Percentiles rank a stretch among this genome's conserved stretches.
phyloP scores from a whole-genome alignment of 305 asterid genomes.

The Fraxinus paxiana region DNA sequence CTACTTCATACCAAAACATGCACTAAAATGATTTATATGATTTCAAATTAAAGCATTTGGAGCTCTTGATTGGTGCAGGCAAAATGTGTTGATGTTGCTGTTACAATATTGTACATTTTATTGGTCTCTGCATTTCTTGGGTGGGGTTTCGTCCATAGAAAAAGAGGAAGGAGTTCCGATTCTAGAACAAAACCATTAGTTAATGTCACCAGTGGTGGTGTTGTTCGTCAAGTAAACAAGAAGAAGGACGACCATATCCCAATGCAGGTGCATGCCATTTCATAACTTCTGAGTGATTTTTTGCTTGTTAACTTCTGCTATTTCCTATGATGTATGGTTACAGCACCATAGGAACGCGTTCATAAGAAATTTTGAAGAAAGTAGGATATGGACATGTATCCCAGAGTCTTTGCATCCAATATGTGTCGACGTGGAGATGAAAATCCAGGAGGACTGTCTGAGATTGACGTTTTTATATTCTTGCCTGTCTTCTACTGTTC shows the following conservation, averaged over 20 bases:
- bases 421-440: not conserved
- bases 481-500: not conserved
- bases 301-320: not conserved
- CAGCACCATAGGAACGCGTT: not conserved
- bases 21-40: not conserved
- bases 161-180: constrained; percentile 41
- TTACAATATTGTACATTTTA: constrained; percentile 62
- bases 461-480: not conserved
- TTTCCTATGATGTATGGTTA: not conserved
- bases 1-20: not conserved
- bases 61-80: constrained; percentile 54
- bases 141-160: constrained; percentile 80
- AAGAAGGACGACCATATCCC: constrained; percentile 83
- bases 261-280: constrained; percentile 66
- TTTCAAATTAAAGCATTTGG: constrained; percentile 2
- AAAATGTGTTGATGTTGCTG: constrained; percentile 82
- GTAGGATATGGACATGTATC: not conserved
- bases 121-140: constrained; percentile 76
- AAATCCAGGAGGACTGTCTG: not conserved
- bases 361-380: not conserved
- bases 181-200: constrained; percentile 67
- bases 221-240: constrained; percentile 65
- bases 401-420: not conserved
- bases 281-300: constrained; percentile 7
- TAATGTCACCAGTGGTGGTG: constrained; percentile 62